A percentile compares a stretch with the other conserved stretches of the same genome.
Conservation (phyloP, 2,329 filamentous ascomycete species). For the Cladorrhinum sp. region DNA sequence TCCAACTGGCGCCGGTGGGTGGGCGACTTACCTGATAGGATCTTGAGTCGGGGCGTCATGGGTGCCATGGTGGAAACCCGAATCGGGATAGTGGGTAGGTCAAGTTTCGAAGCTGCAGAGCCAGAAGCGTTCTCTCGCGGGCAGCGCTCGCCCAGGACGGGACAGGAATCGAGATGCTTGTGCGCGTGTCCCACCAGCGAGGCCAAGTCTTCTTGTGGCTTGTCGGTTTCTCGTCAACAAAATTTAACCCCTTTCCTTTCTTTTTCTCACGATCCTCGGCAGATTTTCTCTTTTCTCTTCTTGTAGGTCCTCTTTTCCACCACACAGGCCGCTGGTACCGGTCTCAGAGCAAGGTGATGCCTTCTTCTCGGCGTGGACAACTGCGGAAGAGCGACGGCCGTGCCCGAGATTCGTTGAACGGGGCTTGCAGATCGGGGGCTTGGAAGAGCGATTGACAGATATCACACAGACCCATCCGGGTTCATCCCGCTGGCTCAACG, state of each 20-base stretch:
- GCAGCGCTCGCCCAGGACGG: constrained; percentile 25
- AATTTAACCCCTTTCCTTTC: constrained; percentile 17
- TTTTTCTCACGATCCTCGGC: constrained; percentile 8
- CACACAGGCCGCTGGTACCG: constrained; percentile 11
- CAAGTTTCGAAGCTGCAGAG: constrained; percentile 32
- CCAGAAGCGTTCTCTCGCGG: constrained; percentile 25
- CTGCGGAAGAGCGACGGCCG: constrained; percentile 17
- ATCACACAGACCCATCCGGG: constrained; percentile 20
- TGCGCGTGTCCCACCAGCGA: neutral
- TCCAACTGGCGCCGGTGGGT: constrained; percentile 25
- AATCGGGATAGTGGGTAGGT: constrained; percentile 36
- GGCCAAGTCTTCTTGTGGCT: constrained; percentile 16
- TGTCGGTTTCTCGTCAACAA: constrained; percentile 13
- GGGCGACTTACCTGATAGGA: constrained; percentile 56
- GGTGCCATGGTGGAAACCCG: constrained; percentile 54
- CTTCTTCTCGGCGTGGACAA: constrained; percentile 14
- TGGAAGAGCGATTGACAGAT: constrained; percentile 25
- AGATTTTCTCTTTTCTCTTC: neutral
- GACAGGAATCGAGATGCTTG: constrained; percentile 14
- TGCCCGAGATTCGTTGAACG: constrained; percentile 17
- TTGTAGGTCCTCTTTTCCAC: constrained; percentile 12
- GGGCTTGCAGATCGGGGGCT: constrained; percentile 24
- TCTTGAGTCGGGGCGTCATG: constrained; percentile 57
- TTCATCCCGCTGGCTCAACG: constrained; percentile 12
- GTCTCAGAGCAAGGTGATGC: constrained; percentile 14